A percentile compares a stretch with the other conserved stretches of the same genome.
These are phyloP conservation scores for Ordospora colligata DNA, from an alignment of 371 early-diverging fungal species.

Conservation along the genomic window DNA sequence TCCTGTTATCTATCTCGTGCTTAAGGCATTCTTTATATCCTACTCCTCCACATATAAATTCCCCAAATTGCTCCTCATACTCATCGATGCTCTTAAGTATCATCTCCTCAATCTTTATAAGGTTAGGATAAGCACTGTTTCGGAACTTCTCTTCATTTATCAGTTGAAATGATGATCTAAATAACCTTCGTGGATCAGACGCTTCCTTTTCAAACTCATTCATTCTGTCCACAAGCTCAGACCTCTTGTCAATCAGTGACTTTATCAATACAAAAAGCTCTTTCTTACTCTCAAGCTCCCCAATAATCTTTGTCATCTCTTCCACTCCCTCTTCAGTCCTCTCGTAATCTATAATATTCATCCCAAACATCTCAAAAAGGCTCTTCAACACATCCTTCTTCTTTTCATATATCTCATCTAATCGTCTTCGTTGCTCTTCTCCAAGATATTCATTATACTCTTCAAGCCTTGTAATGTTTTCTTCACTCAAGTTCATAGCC, in stretches of 20 bases:
- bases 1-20: conserved; percentile 51
- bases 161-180: conserved; percentile 70
- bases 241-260: conserved; percentile 43
- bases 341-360: conserved; percentile 7
- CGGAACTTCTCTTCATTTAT: conserved; percentile 75
- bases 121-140: conserved; percentile 69
- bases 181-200: conserved; percentile 71
- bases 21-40: conserved; percentile 31
- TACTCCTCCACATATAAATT: conserved; percentile 10
- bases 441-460: conserved; percentile 17
- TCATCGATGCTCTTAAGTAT: conserved; percentile 59
- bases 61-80: conserved; percentile 40
- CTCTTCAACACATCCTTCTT: background rate
- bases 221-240: conserved; percentile 64
- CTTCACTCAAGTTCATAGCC: background rate
- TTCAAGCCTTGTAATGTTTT: background rate
- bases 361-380: conserved; percentile 7
- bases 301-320: conserved; percentile 33
- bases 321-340: conserved; percentile 20
- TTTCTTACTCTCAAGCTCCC: conserved; percentile 22
- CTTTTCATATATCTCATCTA: conserved; percentile 39
- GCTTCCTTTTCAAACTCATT: conserved; percentile 74
- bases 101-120: conserved; percentile 67
- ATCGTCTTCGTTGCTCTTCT: conserved; percentile 18
- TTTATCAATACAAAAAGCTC: conserved; percentile 25